Evolutionary conservation across 495 filamentous ascomycete species (phyloP), one percentile per base, ranked within the genome.

Genomic region (Xylona heveae): DNA sequence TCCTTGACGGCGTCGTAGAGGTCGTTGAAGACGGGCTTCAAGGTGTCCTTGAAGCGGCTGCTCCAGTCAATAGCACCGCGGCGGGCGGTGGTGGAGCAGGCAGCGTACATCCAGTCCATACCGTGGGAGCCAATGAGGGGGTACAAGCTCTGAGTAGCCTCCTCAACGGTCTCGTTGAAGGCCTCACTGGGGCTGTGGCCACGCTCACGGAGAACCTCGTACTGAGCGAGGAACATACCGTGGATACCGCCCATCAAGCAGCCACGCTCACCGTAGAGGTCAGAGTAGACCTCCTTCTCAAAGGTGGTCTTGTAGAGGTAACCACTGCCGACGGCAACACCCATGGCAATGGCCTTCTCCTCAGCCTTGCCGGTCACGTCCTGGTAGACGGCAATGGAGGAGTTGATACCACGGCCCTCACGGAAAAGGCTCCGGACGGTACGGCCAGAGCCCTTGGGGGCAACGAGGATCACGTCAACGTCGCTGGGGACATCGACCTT

Each of bases 101-200:
- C 88, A 45, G 84, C 82, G 65, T 92, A 97, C 90, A 97, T 95
- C 81, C 88, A 97, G 66, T 95, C 88, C 88, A 97, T 97, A 44
- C 88, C 88, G 55, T 95, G 75, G 48, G 64, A 67, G 51, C 83
- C 88, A 48, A 97, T 95, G 43, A 97, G 65, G 36, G 88, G 88
- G 68, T 95, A 97, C 38, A 95, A 67, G 43, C 72, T 80, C 70
- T 95, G 90, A 24, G 88, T 97, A 38, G 88, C 88, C 63, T 97
- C 88, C 66, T 97, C 88, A 37, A 97, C 88, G 42, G 88, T 94
- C 80, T 95, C 88, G 68, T 97, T 95, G 77, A 97, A 95, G 39
- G 88, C 88, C 65, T 97, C 90, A 48, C 76, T 84, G 49, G 88
- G 88, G 64, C 64, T 73, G 72, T 97, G 88, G 57, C 88, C 88